Evolutionary conservation across 805 yeast species (phyloP).

Genomic region (Ogataea minuta): DNA sequence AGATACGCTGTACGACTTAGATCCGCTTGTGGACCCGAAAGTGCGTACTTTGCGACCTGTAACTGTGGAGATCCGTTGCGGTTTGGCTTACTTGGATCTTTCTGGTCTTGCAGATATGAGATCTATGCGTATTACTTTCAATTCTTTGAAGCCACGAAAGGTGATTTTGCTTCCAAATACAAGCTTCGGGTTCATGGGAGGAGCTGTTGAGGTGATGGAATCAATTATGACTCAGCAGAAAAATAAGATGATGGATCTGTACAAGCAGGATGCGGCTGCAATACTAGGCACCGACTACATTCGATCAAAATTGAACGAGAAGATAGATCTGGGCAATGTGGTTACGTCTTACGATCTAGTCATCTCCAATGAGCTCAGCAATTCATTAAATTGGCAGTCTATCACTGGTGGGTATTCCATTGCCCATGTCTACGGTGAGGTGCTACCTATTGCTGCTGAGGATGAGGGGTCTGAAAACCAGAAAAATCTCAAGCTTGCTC

Average conservation of each 20-base stretch:
- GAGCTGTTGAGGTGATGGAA: constrained; percentile 20
- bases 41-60: constrained; percentile 8
- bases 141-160: constrained; percentile 74
- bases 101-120: constrained; percentile 83
- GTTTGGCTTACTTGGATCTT: constrained; percentile 72
- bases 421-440: constrained; percentile 76
- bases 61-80: constrained; percentile 57
- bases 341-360: constrained; percentile 56
- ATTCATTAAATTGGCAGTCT: constrained; percentile 76
- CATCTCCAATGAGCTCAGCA: constrained; percentile 61
- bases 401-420: constrained; percentile 78
- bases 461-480: constrained; percentile 8
- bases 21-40: constrained; percentile 27
- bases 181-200: constrained; percentile 24
- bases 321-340: constrained; percentile 51
- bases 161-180: constrained; percentile 46
- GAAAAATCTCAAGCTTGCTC: constrained; percentile 14
- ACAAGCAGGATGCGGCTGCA: constrained; percentile 18
- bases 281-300: constrained; percentile 28
- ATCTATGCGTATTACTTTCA: constrained; percentile 74
- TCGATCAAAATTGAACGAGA: constrained; percentile 37
- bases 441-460: constrained; percentile 28
- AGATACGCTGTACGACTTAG: constrained; percentile 24
- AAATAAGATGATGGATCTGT: constrained; percentile 17
- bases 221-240: constrained; percentile 22